A percentile compares a stretch with the other conserved stretches of the same genome.
These are phyloP conservation scores for Tribonema minus DNA, from an alignment of 108 stramenopile genomes.

Conservation along the genomic window DNA sequence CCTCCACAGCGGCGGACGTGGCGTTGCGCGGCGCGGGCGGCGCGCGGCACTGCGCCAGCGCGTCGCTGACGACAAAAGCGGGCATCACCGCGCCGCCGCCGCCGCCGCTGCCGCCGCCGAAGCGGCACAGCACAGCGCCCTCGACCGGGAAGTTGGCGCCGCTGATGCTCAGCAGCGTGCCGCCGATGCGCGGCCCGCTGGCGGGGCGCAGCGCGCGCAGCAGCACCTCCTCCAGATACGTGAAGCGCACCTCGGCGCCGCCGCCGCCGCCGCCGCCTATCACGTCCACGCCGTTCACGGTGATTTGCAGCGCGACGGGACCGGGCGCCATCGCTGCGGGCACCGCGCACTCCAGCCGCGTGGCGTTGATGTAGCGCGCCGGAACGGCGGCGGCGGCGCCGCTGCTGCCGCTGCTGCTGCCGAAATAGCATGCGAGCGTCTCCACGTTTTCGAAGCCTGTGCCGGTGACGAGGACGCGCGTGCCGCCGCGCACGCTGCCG, in stretches of 20 bases:
- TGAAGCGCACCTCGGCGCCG: too few species aligned
- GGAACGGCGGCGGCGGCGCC: slow-evolving; percentile 4
- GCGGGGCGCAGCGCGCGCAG: background rate
- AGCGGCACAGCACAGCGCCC: too few species aligned
- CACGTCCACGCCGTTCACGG: slow-evolving; percentile 29
- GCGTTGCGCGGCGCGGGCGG: background rate
- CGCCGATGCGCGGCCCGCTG: background rate
- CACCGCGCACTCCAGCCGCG: slow-evolving; percentile 1
- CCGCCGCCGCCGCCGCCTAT: too few species aligned
- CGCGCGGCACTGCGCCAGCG: background rate
- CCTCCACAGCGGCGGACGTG: background rate
- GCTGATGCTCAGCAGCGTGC: background rate
- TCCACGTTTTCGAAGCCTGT: slow-evolving; percentile 12
- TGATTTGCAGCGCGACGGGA: slow-evolving; percentile 7
- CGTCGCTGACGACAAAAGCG: too few species aligned
- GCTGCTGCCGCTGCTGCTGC: slow-evolving; percentile 3
- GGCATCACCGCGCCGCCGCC: too few species aligned
- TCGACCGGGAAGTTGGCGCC: too few species aligned
- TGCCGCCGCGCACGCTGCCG: slow-evolving; percentile 4
- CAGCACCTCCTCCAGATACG: too few species aligned
- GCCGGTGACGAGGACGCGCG: slow-evolving; percentile 10
- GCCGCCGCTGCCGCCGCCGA: too few species aligned
- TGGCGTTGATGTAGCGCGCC: background rate
- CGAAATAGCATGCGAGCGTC: slow-evolving; percentile 9
- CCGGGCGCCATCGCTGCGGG: background rate